A percentile compares a stretch with the other conserved stretches of the same genome.
phyloP scores from a whole-genome alignment of 306 rosid species.

The Malus sylvestris region DNA sequence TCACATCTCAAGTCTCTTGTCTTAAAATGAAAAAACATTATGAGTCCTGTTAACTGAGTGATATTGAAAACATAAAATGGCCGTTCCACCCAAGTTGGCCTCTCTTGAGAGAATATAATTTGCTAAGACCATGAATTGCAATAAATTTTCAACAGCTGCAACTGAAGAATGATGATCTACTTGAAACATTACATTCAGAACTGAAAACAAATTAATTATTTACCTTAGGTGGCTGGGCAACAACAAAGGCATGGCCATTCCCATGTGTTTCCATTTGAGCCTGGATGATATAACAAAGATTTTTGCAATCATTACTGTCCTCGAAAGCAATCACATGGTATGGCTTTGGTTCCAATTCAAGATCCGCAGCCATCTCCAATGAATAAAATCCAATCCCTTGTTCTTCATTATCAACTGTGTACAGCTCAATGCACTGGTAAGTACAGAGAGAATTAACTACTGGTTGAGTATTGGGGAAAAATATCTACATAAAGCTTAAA shows the following conservation, averaged over 20 bases:
- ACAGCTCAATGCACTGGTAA: constrained; percentile 86
- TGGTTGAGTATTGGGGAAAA: constrained; percentile 5
- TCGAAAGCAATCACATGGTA: constrained; percentile 83
- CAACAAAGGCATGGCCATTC: constrained; percentile 70
- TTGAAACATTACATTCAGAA: neutral
- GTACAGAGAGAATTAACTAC: constrained; percentile 14
- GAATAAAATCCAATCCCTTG: constrained; percentile 81
- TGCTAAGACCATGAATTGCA: neutral
- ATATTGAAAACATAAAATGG: neutral
- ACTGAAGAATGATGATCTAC: constrained; percentile 3
- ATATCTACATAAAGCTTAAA: neutral
- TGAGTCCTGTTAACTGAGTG: neutral
- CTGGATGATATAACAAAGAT: constrained; percentile 79
- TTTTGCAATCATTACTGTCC: constrained; percentile 77
- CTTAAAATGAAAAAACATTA: neutral
- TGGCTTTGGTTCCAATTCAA: constrained; percentile 93
- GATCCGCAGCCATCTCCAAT: constrained; percentile 90
- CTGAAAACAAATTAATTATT: neutral
- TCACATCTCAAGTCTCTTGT: neutral
- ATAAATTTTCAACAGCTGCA: constrained; percentile 4
- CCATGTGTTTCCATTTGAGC: constrained; percentile 86
- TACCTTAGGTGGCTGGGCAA: constrained; percentile 92
- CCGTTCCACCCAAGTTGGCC: neutral
- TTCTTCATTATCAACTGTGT: constrained; percentile 58
- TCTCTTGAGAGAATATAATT: neutral